Percentiles rank a stretch among this genome's conserved stretches.
These are phyloP conservation scores for Nicotiana attenuata DNA, from an alignment of 257 asterid genomes.

Conservation along the genomic window DNA sequence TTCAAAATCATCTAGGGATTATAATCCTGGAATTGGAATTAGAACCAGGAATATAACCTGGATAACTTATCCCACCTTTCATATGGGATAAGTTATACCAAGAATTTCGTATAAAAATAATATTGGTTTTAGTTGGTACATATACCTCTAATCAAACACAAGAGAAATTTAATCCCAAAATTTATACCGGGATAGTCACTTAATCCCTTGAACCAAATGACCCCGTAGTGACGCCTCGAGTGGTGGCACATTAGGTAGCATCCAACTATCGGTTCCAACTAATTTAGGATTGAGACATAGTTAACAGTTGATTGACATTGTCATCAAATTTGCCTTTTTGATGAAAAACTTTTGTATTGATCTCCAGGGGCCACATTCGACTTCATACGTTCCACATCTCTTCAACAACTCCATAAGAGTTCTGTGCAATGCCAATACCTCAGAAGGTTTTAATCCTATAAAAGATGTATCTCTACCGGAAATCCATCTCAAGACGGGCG, in stretches of 20 bases:
- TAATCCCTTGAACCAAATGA: too few species aligned
- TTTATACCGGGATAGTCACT: too few species aligned
- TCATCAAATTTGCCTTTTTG: not conserved
- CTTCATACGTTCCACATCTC: conserved; percentile 47
- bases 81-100: too few species aligned
- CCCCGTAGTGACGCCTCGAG: not conserved
- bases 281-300: not conserved
- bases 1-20: too few species aligned
- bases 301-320: not conserved
- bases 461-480: conserved; percentile 72
- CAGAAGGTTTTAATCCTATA: conserved; percentile 73
- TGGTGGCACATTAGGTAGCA: not conserved
- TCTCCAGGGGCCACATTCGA: conserved; percentile 63
- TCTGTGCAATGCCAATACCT: conserved; percentile 76
- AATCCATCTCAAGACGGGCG: conserved; percentile 65
- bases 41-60: too few species aligned
- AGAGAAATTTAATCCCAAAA: too few species aligned
- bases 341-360: not conserved
- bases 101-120: too few species aligned
- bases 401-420: conserved; percentile 73
- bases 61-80: too few species aligned
- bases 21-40: too few species aligned
- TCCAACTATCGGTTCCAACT: not conserved
- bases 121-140: too few species aligned
- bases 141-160: too few species aligned